phyloP scores from a whole-genome alignment of 345 rosid genomes.

The Eucalyptus polyanthemos region DNA sequence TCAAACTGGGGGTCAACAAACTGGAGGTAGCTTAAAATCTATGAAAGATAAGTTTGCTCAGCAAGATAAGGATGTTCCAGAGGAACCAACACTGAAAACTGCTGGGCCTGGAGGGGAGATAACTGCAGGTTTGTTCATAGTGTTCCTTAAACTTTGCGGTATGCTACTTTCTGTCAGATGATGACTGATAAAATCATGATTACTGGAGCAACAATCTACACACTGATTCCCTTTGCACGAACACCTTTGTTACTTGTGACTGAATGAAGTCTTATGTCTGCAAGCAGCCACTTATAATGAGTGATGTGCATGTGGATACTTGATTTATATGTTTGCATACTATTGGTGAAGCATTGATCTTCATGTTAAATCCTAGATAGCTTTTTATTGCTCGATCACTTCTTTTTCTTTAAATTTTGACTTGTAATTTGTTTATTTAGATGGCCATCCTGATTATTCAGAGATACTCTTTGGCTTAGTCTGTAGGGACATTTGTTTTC shows the following conservation, averaged over 20 bases:
- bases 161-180: not conserved
- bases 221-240: not conserved
- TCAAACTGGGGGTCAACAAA: constrained; percentile 49
- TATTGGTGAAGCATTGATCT: not conserved
- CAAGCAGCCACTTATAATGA: not conserved
- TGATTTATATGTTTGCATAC: not conserved
- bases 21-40: constrained; percentile 82
- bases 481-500: not conserved
- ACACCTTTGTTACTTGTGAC: not conserved
- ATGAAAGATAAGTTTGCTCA: constrained; percentile 65
- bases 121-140: constrained; percentile 68
- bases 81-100: constrained; percentile 73
- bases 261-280: not conserved
- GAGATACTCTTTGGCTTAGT: not conserved
- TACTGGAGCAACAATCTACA: not conserved
- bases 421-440: not conserved
- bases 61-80: constrained; percentile 68
- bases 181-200: not conserved
- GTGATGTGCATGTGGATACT: not conserved
- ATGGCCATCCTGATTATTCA: not conserved
- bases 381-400: not conserved
- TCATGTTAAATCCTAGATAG: not conserved
- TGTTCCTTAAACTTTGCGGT: not conserved
- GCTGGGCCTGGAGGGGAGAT: constrained; percentile 94
- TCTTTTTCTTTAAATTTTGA: not conserved